Conservation (phyloP, 768 basidiomycete species). For the Tricholoma furcatifolium region DNA sequence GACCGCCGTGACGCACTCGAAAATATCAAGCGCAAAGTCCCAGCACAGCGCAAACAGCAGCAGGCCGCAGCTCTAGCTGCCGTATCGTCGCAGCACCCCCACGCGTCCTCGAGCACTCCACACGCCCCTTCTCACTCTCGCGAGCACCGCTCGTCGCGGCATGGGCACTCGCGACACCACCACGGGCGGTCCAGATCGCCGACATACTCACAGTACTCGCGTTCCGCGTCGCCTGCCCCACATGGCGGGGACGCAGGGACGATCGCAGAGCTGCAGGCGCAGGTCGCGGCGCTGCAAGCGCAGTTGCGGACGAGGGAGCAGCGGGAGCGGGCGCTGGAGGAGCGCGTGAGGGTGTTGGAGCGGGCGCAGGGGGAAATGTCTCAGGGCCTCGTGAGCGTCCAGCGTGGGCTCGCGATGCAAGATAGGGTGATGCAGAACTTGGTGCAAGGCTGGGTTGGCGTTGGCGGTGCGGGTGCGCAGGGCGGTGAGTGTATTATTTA, state of each 20-base stretch:
- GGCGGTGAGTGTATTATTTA: conserved; percentile 13
- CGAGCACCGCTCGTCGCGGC: conserved; percentile 23
- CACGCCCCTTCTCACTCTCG: conserved; percentile 10
- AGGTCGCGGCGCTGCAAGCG: conserved; percentile 24
- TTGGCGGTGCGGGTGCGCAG: conserved; percentile 39
- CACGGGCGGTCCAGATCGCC: conserved; percentile 8
- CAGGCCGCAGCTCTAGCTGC: conserved; percentile 22
- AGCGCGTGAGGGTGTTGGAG: conserved; percentile 35
- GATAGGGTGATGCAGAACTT: conserved; percentile 81
- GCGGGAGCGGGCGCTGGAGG: conserved; percentile 32
- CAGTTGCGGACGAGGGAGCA: conserved; percentile 32
- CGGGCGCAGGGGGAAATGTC: conserved; percentile 36
- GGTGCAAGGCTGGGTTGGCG: conserved; percentile 77
- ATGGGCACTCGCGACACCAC: conserved; percentile 17
- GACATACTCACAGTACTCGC: conserved; percentile 23
- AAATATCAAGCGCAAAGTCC: conserved; percentile 61
- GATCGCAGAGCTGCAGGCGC: conserved; percentile 12
- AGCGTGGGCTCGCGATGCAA: conserved; percentile 73
- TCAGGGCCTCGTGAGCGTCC: conserved; percentile 36
- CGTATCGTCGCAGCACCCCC: conserved; percentile 1
- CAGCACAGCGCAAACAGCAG: conserved; percentile 50
- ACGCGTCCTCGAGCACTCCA: conserved; percentile 15
- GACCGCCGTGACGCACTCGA: conserved; percentile 53
- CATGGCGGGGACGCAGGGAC: neutral
- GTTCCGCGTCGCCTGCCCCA: conserved; percentile 10